Conservation (phyloP, 2,329 filamentous ascomycete species). For the Gaeumannomyces tritici region DNA sequence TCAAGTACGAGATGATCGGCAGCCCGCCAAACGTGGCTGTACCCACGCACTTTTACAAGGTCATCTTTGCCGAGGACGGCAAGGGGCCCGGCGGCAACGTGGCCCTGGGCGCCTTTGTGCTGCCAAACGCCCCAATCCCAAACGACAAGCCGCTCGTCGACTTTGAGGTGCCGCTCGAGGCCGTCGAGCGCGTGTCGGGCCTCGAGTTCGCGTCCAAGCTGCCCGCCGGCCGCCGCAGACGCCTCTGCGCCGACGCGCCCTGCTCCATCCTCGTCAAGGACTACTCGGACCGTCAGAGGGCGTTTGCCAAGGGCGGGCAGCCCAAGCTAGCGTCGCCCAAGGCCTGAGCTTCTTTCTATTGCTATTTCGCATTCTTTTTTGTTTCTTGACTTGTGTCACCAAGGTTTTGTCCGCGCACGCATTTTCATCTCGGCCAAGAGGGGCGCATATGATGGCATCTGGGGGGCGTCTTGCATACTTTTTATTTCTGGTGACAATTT, state of each 20-base stretch:
- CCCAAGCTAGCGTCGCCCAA: not conserved
- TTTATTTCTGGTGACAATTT: not conserved
- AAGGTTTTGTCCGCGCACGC: not conserved
- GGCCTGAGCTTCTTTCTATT: not conserved
- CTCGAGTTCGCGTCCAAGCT: constrained; percentile 83
- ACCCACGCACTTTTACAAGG: constrained; percentile 98
- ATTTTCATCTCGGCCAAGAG: not conserved
- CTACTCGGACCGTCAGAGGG: constrained; percentile 54
- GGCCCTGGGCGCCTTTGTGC: constrained; percentile 84
- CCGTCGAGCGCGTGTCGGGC: constrained; percentile 83
- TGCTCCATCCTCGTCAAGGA: constrained; percentile 81
- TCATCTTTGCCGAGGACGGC: constrained; percentile 91
- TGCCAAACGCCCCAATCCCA: constrained; percentile 82
- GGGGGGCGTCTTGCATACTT: not conserved
- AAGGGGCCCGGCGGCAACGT: constrained; percentile 57
- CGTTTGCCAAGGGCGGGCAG: constrained; percentile 32
- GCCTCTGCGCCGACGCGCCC: constrained; percentile 75
- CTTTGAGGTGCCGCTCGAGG: constrained; percentile 92
- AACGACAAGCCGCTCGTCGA: constrained; percentile 82
- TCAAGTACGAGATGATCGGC: constrained; percentile 92
- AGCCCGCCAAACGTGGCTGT: constrained; percentile 89
- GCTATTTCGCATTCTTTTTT: not conserved
- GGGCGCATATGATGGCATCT: not conserved
- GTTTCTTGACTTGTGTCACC: not conserved
- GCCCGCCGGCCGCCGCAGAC: constrained; percentile 61